A percentile compares a stretch with the other conserved stretches of the same genome.
Conservation (phyloP, 805 yeast species). For the Yueomyces sinensis region DNA sequence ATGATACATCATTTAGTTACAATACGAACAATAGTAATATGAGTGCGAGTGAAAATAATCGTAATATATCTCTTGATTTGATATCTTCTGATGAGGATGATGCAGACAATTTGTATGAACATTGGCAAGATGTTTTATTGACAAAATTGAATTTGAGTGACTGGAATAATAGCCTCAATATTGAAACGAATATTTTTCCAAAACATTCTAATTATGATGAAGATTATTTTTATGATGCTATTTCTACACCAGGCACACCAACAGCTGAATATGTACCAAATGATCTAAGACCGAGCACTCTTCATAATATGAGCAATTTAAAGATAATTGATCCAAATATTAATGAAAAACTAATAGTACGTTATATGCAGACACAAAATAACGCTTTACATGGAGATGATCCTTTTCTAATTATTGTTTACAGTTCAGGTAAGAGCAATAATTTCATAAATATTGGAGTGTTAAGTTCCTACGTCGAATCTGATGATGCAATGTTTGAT, state of each 20-base stretch:
- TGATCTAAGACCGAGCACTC: too few species aligned
- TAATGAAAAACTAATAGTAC: slow-evolving; percentile 7
- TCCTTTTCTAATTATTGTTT: slow-evolving; percentile 11
- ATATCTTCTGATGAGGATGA: slow-evolving; percentile 3
- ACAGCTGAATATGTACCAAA: slow-evolving; percentile 11
- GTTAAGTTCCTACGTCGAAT: too few species aligned
- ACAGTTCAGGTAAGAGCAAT: slow-evolving; percentile 10
- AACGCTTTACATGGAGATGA: slow-evolving; percentile 12
- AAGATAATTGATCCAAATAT: slow-evolving; percentile 13
- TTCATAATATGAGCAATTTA: slow-evolving; percentile 1
- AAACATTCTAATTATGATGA: slow-evolving; percentile 8
- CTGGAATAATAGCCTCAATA: slow-evolving; percentile 8
- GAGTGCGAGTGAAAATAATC: not conserved
- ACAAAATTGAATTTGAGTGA: slow-evolving; percentile 9
- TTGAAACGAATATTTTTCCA: slow-evolving; percentile 10
- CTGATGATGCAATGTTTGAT: too few species aligned
- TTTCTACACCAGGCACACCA: slow-evolving; percentile 5
- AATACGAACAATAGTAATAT: slow-evolving; percentile 1
- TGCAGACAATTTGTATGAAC: slow-evolving; percentile 4
- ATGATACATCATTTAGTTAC: slow-evolving; percentile 2
- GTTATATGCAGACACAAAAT: slow-evolving; percentile 13
- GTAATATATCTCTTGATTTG: not conserved
- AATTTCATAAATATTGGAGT: slow-evolving; percentile 10
- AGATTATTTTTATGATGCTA: slow-evolving; percentile 6
- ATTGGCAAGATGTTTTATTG: slow-evolving; percentile 6